Evolutionary conservation across 1,284 basidiomycete genomes (phyloP).

Genomic region (Cerrena zonata): DNA sequence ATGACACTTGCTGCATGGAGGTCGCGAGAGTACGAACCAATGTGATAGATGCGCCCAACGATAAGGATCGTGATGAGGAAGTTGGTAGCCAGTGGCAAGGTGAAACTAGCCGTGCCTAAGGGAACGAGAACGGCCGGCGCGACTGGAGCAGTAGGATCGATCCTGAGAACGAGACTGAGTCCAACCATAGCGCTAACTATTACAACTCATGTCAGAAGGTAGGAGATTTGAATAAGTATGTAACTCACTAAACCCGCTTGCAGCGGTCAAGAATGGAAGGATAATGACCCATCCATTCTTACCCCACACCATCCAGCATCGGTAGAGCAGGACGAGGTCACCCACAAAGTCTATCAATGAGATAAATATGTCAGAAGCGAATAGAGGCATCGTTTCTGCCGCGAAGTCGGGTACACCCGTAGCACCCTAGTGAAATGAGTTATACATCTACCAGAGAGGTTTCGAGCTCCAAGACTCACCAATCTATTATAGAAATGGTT

Average conservation of each 20-base stretch:
- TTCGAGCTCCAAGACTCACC: too few relatives aligned
- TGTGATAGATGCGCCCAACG: neutral
- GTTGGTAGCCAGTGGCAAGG: constrained; percentile 1
- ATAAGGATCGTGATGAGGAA: neutral
- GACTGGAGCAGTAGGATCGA: neutral
- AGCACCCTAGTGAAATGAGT: too few relatives aligned
- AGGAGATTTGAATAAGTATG: neutral
- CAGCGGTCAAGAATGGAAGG: constrained; percentile 1
- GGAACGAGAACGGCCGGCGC: neutral
- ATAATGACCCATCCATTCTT: too few relatives aligned
- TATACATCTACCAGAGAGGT: too few relatives aligned
- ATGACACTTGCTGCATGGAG: too few relatives aligned
- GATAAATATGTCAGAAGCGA: too few relatives aligned
- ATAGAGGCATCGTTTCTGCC: too few relatives aligned
- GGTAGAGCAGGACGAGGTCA: too few relatives aligned
- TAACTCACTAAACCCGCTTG: neutral
- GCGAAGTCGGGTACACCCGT: too few relatives aligned
- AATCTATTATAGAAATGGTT: too few relatives aligned
- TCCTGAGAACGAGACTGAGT: neutral
- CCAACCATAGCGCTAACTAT: neutral
- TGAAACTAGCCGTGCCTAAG: neutral
- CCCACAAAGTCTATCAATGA: too few relatives aligned
- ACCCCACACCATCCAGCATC: too few relatives aligned
- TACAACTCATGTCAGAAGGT: neutral
- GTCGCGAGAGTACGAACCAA: neutral